Conservation (phyloP, 2,329 filamentous ascomycete species). For the Fusarium sp. region DNA sequence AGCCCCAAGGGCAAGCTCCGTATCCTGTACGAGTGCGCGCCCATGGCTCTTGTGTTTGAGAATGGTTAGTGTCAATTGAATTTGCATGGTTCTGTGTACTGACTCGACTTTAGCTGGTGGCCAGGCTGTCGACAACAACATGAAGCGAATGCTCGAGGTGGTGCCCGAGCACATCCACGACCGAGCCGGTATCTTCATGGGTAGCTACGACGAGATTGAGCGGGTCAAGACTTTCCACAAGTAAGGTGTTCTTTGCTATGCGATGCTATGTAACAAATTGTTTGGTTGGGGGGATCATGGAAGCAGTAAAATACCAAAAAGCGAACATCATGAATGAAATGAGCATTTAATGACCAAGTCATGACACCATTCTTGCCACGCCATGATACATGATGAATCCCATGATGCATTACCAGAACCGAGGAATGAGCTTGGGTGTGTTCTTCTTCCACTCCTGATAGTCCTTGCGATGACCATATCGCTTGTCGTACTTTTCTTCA, state of each 20-base stretch:
- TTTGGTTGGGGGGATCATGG: slow-evolving; percentile 32
- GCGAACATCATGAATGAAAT: slow-evolving; percentile 38
- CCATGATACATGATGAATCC: slow-evolving; percentile 32
- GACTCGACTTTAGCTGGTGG: slow-evolving; percentile 76
- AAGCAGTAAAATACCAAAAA: slow-evolving; percentile 39
- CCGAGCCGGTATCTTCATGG: slow-evolving; percentile 94
- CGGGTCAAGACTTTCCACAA: slow-evolving; percentile 89
- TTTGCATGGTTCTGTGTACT: slow-evolving; percentile 30
- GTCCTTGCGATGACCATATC: slow-evolving; percentile 72
- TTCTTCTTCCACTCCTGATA: slow-evolving; percentile 77
- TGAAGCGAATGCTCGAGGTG: slow-evolving; percentile 90
- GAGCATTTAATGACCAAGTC: slow-evolving; percentile 44
- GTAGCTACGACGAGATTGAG: slow-evolving; percentile 93
- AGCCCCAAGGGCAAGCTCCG: slow-evolving; percentile 97
- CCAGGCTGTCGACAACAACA: slow-evolving; percentile 89
- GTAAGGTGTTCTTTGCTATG: slow-evolving; percentile 27
- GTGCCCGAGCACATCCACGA: slow-evolving; percentile 95
- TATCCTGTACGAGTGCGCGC: slow-evolving; percentile 97
- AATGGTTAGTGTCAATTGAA: slow-evolving; percentile 75
- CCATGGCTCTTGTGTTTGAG: slow-evolving; percentile 99
- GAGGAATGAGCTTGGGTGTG: slow-evolving; percentile 74
- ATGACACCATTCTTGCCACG: slow-evolving; percentile 12
- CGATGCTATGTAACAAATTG: slow-evolving; percentile 8
- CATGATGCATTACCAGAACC: slow-evolving; percentile 56
- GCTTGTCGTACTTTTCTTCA: slow-evolving; percentile 76